Evolutionary conservation across 257 asterid genomes (phyloP).

Genomic region (Rauvolfia tetraphylla): DNA sequence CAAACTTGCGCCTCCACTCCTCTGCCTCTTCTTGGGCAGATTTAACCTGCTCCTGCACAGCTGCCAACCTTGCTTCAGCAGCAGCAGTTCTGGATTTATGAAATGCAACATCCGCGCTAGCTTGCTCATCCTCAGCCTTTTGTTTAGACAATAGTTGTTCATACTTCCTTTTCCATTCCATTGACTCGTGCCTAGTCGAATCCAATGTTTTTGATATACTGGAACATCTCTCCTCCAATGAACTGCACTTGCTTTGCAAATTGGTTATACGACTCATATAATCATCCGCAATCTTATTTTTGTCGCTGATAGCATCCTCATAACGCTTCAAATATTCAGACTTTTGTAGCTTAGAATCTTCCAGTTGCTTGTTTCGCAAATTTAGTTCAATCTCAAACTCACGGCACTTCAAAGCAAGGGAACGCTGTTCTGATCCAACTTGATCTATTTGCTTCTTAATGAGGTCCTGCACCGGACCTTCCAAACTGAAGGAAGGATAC

Average conservation of each 20-base stretch:
- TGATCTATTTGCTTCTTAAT: conserved; percentile 79
- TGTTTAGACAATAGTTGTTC: conserved; percentile 57
- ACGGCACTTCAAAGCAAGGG: conserved; percentile 78
- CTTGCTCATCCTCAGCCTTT: conserved; percentile 80
- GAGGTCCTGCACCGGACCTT: conserved; percentile 85
- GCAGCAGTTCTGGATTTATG: conserved; percentile 83
- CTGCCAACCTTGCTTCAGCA: conserved; percentile 96
- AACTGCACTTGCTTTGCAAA: conserved; percentile 70
- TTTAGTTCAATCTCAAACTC: conserved; percentile 74
- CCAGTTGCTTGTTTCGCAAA: conserved; percentile 79
- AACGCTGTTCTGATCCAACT: conserved; percentile 69
- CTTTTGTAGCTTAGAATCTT: conserved; percentile 82
- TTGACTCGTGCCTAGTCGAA: conserved; percentile 55
- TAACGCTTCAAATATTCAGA: conserved; percentile 89
- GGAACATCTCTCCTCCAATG: conserved; percentile 79
- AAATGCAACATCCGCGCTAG: conserved; percentile 64
- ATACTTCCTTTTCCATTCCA: conserved; percentile 87
- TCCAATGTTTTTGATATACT: conserved; percentile 63
- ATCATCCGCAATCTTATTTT: conserved; percentile 76
- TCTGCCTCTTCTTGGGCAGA: conserved; percentile 94
- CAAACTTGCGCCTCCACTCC: conserved; percentile 95
- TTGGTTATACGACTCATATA: conserved; percentile 68
- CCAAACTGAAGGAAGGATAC: conserved; percentile 58
- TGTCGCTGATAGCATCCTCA: conserved; percentile 81
- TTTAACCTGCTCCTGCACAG: conserved; percentile 86